Evolutionary conservation across 2,329 filamentous ascomycete species (phyloP), one percentile per base, ranked within the genome.

Genomic region (Colletotrichum tropicicola): DNA sequence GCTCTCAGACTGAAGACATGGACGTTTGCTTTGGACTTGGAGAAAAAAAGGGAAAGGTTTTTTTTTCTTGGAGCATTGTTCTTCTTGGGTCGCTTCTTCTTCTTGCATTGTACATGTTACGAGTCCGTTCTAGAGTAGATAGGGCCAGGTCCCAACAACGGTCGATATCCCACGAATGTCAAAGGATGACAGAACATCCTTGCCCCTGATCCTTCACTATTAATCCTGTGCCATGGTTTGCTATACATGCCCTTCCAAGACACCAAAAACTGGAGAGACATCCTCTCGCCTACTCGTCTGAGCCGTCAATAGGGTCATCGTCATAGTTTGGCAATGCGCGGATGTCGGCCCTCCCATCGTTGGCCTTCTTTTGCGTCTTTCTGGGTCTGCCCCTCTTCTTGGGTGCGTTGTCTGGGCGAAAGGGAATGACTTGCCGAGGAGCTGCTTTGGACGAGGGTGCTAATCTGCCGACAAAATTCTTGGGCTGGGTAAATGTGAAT

Each of bases 221-320:
- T 10, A 9, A 23, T 5, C 5, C 44, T 27, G 13, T 52, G n/a
- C 28, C 10, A 6, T 53, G 19, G 12, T 15, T 17, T 17, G 12
- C 8, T 30, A 30, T 41, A 28, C 8, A 60, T 30, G 19, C 21
- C 17, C 21, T 28, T 44, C 28, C 48, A 21, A 59, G 21, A 35
- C 13, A 21, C n/a, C 10, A 27, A 25, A 30, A 54, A 28, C 12
- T 27, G 12, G 1, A 25, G 21, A 45, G 5, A 8, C 9, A 10
- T 6, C 12, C 4, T 45, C 21, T 6, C 13, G n/a, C 5, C 37
- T 41, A 60, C 9, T 47, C 58, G 19, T 66, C 55, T 59, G 51
- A 68, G 7, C 30, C 64, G n/a, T 67, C 67, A 13, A 68, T 68
- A 2, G 65, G 67, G 17, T 68, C 67, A 4, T 58, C 59, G 8